Evolutionary conservation across 768 basidiomycete genomes (phyloP), one percentile per base, ranked within the genome.

Genomic region (Atractiella rhizophila): DNA sequence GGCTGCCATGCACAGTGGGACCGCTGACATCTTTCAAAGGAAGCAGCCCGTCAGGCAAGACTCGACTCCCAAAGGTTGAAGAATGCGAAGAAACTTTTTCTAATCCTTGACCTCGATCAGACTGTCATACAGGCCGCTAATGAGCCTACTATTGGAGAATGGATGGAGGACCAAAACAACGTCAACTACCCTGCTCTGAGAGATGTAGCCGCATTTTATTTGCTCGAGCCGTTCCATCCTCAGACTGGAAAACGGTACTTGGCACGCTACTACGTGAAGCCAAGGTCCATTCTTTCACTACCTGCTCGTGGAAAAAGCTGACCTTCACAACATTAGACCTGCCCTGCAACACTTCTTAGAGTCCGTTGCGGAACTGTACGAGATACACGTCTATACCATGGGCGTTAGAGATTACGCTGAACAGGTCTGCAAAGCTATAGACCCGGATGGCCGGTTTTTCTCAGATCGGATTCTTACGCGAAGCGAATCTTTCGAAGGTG

Each of bases 361-460:
- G 45, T 64, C 66, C 33, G 68, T 76, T 49, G 68, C 77, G 27
- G 62, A 64, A 37, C 73, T 77, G 54, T 98, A 88, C 59, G 86
- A 96, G 62, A 83, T 96, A 83, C 91, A 96, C 57, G 86, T 98
- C 35, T 98, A 98, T 60, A 98, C 88, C 19, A 96, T 96, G 86
- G 91, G 91, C 40, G 94, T 88, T 20, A 73, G 91, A 33, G 76
- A 82, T 33, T 98, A 96, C 59, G 91, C 91, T 28, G 79, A 85
- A 59, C 70, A 83, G 57, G 88, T 96, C 16, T 91, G 85, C 58
- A 70, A 75, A 35, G 76, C 81, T 21, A 81, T 98, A 54, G 91
- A 98, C 63, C 81, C 88, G 12, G 71, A 75, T 37, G 72, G 73
- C 4, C 73, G 65, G 57, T 64, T 76, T 48, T 98, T 98, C 52